Percentiles rank a stretch among this genome's conserved stretches.
These are phyloP conservation scores for Boletus mariae DNA, from an alignment of 1,284 basidiomycete genomes.

Conservation along the genomic window DNA sequence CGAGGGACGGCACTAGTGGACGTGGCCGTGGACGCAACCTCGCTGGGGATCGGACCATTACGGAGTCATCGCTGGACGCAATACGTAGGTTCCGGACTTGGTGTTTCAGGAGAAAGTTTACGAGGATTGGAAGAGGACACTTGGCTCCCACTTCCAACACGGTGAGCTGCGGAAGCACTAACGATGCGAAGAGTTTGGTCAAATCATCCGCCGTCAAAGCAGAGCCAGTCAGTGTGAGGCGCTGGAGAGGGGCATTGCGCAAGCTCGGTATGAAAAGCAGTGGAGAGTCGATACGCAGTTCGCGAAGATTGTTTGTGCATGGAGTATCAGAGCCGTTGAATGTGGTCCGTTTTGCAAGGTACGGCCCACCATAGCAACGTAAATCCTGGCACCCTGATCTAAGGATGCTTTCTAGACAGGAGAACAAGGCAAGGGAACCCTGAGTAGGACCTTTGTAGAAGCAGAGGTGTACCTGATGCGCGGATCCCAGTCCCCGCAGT, in stretches of 20 bases:
- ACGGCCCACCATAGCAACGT: background rate
- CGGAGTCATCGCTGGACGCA: background rate
- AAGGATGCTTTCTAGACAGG: conserved; percentile 1
- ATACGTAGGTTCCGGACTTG: background rate
- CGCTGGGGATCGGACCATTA: background rate
- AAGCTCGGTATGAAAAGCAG: background rate
- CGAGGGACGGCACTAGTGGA: background rate
- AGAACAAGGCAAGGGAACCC: background rate
- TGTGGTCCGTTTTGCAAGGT: background rate
- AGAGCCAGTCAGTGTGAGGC: background rate
- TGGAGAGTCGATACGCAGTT: background rate
- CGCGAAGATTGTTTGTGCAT: background rate
- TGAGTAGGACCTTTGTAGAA: conserved; percentile 1
- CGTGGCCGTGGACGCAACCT: background rate
- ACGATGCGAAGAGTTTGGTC: background rate
- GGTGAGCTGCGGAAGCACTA: background rate
- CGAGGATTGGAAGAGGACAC: background rate
- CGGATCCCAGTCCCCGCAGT: background rate
- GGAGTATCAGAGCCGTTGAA: background rate
- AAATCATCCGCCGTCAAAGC: background rate
- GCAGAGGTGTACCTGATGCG: background rate
- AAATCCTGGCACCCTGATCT: conserved; percentile 1
- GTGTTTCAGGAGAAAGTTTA: background rate
- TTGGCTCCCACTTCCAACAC: background rate
- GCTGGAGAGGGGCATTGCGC: background rate